phyloP scores from a whole-genome alignment of 306 rosid species.

The Cyamopsis tetragonoloba region DNA sequence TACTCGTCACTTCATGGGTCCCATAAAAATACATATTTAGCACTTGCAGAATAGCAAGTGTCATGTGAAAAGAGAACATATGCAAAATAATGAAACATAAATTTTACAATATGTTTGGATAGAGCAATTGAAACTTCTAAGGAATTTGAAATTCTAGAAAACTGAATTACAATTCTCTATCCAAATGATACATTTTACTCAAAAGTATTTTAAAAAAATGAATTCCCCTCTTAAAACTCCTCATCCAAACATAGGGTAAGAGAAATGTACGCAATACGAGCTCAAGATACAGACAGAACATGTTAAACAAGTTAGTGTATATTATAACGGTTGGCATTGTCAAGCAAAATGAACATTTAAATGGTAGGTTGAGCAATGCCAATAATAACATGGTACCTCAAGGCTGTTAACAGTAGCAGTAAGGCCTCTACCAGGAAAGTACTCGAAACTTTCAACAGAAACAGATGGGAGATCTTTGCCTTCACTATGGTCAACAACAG shows the following conservation, averaged over 20 bases:
- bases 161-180: too few species aligned
- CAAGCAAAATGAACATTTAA: constrained; percentile 13
- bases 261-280: constrained; percentile 13
- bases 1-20: background rate
- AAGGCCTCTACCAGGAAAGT: constrained; percentile 96
- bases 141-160: too few species aligned
- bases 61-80: background rate
- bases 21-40: background rate
- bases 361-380: background rate
- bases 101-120: too few species aligned
- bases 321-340: constrained; percentile 4
- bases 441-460: constrained; percentile 88
- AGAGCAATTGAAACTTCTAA: too few species aligned
- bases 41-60: constrained; percentile 6
- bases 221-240: too few species aligned
- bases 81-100: background rate
- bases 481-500: constrained; percentile 92
- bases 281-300: constrained; percentile 18
- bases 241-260: background rate
- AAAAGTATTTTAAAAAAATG: too few species aligned
- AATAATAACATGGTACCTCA: constrained; percentile 44
- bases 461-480: constrained; percentile 95
- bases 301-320: background rate
- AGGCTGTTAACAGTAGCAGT: constrained; percentile 72
- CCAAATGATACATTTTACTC: too few species aligned